A percentile compares a stretch with the other conserved stretches of the same genome.
Conservation (phyloP, 2,329 filamentous ascomycete species). For the Claviceps pazoutovae region DNA sequence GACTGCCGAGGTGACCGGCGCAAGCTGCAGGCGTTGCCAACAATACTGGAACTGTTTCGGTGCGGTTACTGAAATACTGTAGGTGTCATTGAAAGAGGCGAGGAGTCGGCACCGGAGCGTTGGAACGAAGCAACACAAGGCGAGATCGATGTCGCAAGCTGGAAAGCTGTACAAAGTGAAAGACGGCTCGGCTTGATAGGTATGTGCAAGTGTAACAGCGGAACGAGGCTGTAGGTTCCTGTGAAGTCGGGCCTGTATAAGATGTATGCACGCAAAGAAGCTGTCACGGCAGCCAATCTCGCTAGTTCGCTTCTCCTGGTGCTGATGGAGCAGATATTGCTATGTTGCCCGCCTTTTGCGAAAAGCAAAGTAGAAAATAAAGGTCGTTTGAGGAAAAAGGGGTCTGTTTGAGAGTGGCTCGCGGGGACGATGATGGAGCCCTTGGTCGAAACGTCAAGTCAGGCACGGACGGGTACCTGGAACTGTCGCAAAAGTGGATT, state of each 20-base stretch:
- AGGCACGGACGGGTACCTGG: conserved; percentile 12
- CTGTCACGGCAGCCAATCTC: not conserved
- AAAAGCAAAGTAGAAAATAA: too few relatives aligned
- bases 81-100: conserved; percentile 17
- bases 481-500: conserved; percentile 7
- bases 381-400: not conserved
- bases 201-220: conserved; percentile 8
- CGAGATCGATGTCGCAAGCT: conserved; percentile 16
- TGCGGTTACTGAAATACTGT: conserved; percentile 13
- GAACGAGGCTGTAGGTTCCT: conserved; percentile 1
- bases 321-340: not conserved
- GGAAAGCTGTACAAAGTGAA: conserved; percentile 4
- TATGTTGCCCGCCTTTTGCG: not conserved
- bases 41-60: conserved; percentile 20
- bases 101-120: conserved; percentile 21
- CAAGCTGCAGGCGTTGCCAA: conserved; percentile 21
- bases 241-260: not conserved
- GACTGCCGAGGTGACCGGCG: conserved; percentile 18
- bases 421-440: conserved; percentile 1
- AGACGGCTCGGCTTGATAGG: conserved; percentile 7
- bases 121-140: conserved; percentile 19
- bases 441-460: conserved; percentile 4
- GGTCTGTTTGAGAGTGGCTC: not conserved
- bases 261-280: not conserved
- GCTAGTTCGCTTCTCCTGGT: not conserved